Percentiles rank a stretch among this genome's conserved stretches.
Evolutionary conservation across 768 basidiomycete genomes (phyloP).

Genomic region (Podaxis sp.): DNA sequence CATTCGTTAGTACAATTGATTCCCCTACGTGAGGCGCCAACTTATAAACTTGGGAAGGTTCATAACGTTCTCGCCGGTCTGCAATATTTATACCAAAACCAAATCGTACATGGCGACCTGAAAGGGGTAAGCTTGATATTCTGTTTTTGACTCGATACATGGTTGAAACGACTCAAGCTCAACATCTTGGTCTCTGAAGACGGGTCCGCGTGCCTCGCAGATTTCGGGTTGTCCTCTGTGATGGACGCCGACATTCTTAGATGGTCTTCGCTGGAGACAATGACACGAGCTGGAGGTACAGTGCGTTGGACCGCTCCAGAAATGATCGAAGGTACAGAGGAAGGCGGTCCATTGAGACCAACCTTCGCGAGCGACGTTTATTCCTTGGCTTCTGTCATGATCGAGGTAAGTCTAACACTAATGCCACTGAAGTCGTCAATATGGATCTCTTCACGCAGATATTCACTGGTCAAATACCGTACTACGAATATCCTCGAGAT

Average conservation of each 20-base stretch:
- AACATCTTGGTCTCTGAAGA: background rate
- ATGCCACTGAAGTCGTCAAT: no score
- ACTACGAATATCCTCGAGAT: slow-evolving; percentile 20
- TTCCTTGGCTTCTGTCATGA: slow-evolving; percentile 20
- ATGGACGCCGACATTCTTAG: background rate
- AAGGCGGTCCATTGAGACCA: background rate
- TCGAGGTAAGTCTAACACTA: slow-evolving; percentile 15
- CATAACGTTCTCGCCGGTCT: slow-evolving; percentile 18
- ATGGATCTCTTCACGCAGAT: slow-evolving; percentile 9
- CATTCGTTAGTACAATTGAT: background rate
- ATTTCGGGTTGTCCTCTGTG: slow-evolving; percentile 6
- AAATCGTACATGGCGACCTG: slow-evolving; percentile 21
- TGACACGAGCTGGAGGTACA: background rate
- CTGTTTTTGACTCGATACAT: background rate
- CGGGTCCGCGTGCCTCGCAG: slow-evolving; percentile 2
- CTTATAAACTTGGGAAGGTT: background rate
- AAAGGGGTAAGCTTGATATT: slow-evolving; percentile 18
- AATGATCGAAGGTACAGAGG: slow-evolving; percentile 9
- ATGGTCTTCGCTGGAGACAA: slow-evolving; percentile 11
- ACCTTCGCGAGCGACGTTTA: slow-evolving; percentile 20
- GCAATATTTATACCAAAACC: slow-evolving; percentile 17
- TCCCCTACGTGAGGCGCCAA: no score
- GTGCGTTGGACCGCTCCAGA: slow-evolving; percentile 7
- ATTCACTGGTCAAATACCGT: slow-evolving; percentile 23
- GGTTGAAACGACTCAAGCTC: background rate